Conservation (phyloP, 345 rosid species). For the Boechera divaricarpa region DNA sequence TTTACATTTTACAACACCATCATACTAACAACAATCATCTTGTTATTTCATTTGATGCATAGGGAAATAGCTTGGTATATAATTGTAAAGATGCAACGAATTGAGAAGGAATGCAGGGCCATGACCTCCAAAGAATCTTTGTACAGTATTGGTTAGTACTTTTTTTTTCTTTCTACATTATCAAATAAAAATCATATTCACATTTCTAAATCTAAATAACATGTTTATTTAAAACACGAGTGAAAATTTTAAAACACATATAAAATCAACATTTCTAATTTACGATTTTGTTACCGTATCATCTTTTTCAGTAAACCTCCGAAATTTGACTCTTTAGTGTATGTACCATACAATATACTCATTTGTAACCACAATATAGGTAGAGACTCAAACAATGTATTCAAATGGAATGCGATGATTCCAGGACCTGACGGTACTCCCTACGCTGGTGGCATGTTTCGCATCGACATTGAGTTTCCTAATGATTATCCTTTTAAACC, state of each 20-base stretch:
- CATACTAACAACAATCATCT: background rate
- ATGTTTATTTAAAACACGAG: too few species aligned
- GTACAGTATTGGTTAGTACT: constrained; percentile 7
- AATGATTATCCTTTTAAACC: constrained; percentile 28
- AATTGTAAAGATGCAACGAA: constrained; percentile 1
- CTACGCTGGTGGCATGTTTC: constrained; percentile 22
- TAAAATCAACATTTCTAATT: background rate
- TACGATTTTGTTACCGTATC: background rate
- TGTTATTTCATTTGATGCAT: background rate
- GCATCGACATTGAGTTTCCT: constrained; percentile 6
- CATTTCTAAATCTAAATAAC: background rate
- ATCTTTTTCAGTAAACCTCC: too few species aligned
- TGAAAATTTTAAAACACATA: background rate
- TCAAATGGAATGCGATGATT: constrained; percentile 25
- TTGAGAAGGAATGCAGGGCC: background rate
- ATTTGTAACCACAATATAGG: background rate
- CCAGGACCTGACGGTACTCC: constrained; percentile 17
- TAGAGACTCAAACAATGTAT: background rate
- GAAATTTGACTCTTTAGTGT: too few species aligned
- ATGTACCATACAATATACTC: too few species aligned
- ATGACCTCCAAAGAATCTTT: background rate
- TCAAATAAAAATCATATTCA: too few species aligned
- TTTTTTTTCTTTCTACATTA: background rate
- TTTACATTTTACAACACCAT: background rate
- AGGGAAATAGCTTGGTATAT: background rate